Conservation (phyloP, 257 asterid genomes). For the Solanum virginianum region DNA sequence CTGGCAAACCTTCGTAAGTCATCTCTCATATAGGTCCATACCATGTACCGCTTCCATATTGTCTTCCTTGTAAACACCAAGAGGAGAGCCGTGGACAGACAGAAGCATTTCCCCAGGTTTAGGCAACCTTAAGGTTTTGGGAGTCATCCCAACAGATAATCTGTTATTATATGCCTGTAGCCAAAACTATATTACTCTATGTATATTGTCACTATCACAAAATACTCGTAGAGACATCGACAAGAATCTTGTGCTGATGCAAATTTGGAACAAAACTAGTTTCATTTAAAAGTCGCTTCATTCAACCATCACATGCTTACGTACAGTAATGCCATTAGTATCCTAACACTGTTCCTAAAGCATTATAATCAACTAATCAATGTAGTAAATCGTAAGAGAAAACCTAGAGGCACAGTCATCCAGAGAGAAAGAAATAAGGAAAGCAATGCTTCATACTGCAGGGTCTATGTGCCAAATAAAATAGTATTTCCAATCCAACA, state of each 20-base stretch:
- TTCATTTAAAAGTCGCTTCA: neutral
- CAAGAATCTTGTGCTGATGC: neutral
- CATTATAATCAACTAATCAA: neutral
- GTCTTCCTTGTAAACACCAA: conserved; percentile 82
- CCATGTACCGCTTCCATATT: conserved; percentile 92
- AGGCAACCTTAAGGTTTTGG: conserved; percentile 64
- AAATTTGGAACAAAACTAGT: neutral
- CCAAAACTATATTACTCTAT: neutral
- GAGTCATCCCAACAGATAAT: conserved; percentile 70
- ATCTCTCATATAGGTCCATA: neutral
- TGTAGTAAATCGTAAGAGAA: neutral
- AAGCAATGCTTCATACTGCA: neutral
- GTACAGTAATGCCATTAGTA: neutral
- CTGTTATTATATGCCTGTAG: conserved; percentile 50
- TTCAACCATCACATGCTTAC: neutral
- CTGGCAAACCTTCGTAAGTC: neutral
- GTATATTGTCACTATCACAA: neutral
- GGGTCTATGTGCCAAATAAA: neutral
- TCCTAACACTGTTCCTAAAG: neutral
- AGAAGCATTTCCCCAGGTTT: conserved; percentile 81
- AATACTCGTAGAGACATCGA: neutral
- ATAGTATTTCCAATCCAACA: neutral
- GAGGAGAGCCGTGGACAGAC: conserved; percentile 90
- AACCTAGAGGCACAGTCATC: neutral
- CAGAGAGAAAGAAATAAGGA: neutral